These are phyloP conservation scores for Fusarium poae DNA, from an alignment of 2,329 filamentous ascomycete genomes.

Conservation along the genomic window DNA sequence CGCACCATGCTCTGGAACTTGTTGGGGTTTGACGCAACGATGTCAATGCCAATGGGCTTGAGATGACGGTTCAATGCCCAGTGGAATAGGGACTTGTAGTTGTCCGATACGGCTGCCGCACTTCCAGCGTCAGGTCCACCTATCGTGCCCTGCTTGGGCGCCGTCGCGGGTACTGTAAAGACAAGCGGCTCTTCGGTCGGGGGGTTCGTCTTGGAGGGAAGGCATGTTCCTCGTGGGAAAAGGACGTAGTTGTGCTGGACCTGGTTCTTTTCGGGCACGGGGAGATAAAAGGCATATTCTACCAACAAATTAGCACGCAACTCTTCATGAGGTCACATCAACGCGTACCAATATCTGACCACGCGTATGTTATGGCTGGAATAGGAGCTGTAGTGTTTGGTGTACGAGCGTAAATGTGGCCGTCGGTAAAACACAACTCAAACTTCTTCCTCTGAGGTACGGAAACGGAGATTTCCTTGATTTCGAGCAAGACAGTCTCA, in stretches of 20 bases:
- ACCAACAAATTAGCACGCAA: conserved; percentile 20
- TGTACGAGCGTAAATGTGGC: conserved; percentile 69
- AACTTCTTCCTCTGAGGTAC: conserved; percentile 77
- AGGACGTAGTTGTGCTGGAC: conserved; percentile 75
- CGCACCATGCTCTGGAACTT: conserved; percentile 69
- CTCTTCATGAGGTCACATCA: background rate
- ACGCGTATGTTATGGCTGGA: conserved; percentile 68
- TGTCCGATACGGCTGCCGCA: conserved; percentile 69
- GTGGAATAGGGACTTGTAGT: conserved; percentile 69
- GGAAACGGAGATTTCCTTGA: conserved; percentile 76
- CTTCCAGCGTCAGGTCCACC: conserved; percentile 62
- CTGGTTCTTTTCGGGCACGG: conserved; percentile 74
- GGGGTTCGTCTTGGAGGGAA: conserved; percentile 62
- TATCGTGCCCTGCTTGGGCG: conserved; percentile 72
- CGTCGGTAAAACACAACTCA: conserved; percentile 71
- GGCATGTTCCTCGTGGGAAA: conserved; percentile 68
- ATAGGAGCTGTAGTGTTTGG: conserved; percentile 66
- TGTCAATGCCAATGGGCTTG: conserved; percentile 61
- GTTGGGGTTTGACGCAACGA: conserved; percentile 66
- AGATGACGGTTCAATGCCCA: conserved; percentile 70
- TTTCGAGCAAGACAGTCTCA: conserved; percentile 68
- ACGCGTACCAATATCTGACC: conserved; percentile 70
- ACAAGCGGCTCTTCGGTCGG: conserved; percentile 69
- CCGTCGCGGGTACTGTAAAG: conserved; percentile 71
- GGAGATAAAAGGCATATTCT: conserved; percentile 74